These are phyloP conservation scores for Rickenella mellea DNA, from an alignment of 768 basidiomycete genomes.

Conservation along the genomic window DNA sequence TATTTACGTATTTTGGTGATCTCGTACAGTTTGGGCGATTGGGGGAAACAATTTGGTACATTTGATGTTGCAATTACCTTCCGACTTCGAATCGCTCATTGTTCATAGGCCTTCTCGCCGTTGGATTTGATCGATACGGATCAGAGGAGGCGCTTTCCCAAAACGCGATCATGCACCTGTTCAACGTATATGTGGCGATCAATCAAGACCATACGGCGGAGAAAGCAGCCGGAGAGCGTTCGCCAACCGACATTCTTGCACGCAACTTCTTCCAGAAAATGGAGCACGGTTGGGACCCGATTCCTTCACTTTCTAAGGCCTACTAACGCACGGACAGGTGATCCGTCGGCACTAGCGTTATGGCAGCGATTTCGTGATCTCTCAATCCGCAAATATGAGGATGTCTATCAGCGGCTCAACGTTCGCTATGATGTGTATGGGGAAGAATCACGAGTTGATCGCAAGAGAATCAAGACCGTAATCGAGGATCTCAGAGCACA, in stretches of 20 bases:
- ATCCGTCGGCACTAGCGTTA: constrained; percentile 23
- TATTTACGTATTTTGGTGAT: neutral
- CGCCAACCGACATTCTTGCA: constrained; percentile 12
- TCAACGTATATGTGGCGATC: constrained; percentile 29
- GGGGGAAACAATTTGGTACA: constrained; percentile 31
- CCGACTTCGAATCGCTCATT: neutral
- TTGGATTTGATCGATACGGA: constrained; percentile 29
- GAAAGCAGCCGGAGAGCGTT: neutral
- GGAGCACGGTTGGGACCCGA: too few relatives aligned
- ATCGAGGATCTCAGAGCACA: constrained; percentile 21
- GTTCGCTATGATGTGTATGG: constrained; percentile 30
- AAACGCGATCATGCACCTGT: constrained; percentile 32
- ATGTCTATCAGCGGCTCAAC: constrained; percentile 26
- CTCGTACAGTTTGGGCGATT: constrained; percentile 19
- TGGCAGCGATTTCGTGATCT: constrained; percentile 31
- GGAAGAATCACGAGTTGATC: constrained; percentile 26
- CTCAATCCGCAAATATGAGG: constrained; percentile 25
- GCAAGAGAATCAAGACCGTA: constrained; percentile 21
- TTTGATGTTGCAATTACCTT: too few relatives aligned
- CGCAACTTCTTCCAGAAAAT: constrained; percentile 25
- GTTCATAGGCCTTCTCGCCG: constrained; percentile 21
- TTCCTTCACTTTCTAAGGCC: too few relatives aligned
- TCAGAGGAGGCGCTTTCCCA: constrained; percentile 23
- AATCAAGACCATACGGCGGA: constrained; percentile 23
- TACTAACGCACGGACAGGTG: too few relatives aligned